Evolutionary conservation across 2,329 filamentous ascomycete genomes (phyloP).

Genomic region (Colletotrichum simmondsii): DNA sequence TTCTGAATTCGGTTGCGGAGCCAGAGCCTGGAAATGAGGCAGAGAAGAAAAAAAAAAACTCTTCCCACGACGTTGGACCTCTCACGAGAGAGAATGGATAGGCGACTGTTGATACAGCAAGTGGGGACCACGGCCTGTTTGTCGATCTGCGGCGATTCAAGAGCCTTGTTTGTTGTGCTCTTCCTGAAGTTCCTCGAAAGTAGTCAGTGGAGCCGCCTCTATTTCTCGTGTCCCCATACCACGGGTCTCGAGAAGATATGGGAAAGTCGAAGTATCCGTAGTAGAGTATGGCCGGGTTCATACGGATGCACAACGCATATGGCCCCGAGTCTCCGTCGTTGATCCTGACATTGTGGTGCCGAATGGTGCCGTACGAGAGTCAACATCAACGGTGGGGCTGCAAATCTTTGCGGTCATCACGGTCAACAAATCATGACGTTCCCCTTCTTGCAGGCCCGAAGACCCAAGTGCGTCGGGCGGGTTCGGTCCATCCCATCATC

Average conservation of each 20-base stretch:
- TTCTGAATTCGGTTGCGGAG: not conserved
- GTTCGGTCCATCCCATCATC: not conserved
- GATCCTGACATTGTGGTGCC: not conserved
- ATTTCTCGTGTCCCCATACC: not conserved
- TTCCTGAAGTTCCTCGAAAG: not conserved
- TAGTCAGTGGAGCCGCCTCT: not conserved
- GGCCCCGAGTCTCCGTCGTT: not conserved
- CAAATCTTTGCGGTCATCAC: not conserved
- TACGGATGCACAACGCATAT: not conserved
- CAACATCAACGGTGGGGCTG: not conserved
- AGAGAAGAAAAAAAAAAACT: not conserved
- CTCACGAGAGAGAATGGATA: not conserved
- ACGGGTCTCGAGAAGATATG: not conserved
- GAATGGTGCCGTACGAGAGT: not conserved
- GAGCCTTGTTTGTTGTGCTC: not conserved
- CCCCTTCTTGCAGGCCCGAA: not conserved
- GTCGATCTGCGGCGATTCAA: not conserved
- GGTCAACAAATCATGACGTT: not conserved
- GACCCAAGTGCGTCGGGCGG: not conserved
- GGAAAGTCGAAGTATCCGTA: not conserved
- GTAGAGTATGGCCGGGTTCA: not conserved
- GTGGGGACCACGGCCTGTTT: not conserved
- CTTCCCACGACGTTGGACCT: not conserved
- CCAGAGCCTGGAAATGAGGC: not conserved
- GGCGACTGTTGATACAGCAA: not conserved